Evolutionary conservation across 306 rosid genomes (phyloP), one percentile per base, ranked within the genome.

Genomic region (Castanea mollissima): DNA sequence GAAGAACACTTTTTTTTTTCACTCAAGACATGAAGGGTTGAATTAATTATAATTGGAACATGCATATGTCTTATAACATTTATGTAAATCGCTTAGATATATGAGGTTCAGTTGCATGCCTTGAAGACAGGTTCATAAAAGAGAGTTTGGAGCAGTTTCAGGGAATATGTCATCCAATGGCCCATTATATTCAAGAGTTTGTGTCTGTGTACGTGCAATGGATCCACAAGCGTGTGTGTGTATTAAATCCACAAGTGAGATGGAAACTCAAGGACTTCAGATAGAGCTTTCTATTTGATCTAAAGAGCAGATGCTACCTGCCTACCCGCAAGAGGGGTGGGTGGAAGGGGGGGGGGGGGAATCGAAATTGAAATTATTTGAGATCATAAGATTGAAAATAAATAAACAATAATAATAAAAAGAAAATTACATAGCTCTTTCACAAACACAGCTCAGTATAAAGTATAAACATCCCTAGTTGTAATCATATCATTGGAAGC

Each of bases 1-100:
- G 41, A 73, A 32, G 62, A 62, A 10, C 65, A 3, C 21, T 51
- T 8, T 54, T 82, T 57, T n/a, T 67, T 34, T 67, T 19, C 20
- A 34, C 35, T 71, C 19, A 80, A 52, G 73, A 74, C 62, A 58
- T 73, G 25, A 76, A 65, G 64, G 63, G 32, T 27, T 21, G 21
- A 78, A 34, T 34, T 41, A 49, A 41, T 34, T 25, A 38, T 44
- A 46, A 68, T n/a, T 15, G 18, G 38, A 41, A 34, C 54, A 73
- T 65, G 71, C 5, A 65, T 65, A 32, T 21, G 3, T 60, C 12
- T 60, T 59, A 1, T 60, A 11, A 21, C 2, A 23, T 60, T 60
- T 25, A 23, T 4, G 16, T 8, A 31, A 27, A 63, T 63, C 5
- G 2, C 31, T 16, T 12, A 29, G 20, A 21, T 31, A 29, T 29